phyloP scores from a whole-genome alignment of 257 asterid genomes.

The Leonotis leonurus region DNA sequence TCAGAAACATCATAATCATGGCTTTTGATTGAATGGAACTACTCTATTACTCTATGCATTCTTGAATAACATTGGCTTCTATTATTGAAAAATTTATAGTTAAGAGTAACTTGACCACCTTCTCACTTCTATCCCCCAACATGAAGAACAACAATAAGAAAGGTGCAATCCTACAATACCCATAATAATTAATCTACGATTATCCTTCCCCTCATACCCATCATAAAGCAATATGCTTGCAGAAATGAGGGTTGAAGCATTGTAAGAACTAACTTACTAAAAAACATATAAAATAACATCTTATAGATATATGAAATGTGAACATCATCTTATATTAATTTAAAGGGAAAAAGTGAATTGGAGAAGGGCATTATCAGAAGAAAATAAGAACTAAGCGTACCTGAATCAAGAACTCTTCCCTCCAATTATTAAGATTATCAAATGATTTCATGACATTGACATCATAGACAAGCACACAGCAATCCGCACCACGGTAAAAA shows the following conservation, averaged over 20 bases:
- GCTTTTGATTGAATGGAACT: neutral
- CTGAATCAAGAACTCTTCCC: constrained; percentile 98
- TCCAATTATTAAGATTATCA: constrained; percentile 93
- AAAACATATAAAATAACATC: neutral
- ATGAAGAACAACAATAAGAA: neutral
- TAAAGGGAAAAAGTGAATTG: neutral
- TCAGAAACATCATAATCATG: neutral
- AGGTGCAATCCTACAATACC: neutral
- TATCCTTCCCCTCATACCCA: neutral
- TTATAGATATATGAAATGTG: neutral
- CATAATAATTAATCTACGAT: neutral
- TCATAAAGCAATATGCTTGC: neutral
- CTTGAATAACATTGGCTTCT: neutral
- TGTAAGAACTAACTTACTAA: neutral
- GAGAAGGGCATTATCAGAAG: neutral
- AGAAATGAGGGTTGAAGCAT: neutral
- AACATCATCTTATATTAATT: neutral
- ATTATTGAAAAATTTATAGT: neutral
- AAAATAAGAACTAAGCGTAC: constrained; percentile 23
- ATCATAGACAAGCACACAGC: constrained; percentile 97
- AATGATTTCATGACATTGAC: constrained; percentile 93
- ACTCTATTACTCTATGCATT: neutral
- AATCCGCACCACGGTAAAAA: constrained; percentile 98
- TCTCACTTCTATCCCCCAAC: neutral
- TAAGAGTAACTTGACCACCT: neutral